These are phyloP conservation scores for Beauveria australis DNA, from an alignment of 2,329 filamentous ascomycete genomes.

Conservation along the genomic window DNA sequence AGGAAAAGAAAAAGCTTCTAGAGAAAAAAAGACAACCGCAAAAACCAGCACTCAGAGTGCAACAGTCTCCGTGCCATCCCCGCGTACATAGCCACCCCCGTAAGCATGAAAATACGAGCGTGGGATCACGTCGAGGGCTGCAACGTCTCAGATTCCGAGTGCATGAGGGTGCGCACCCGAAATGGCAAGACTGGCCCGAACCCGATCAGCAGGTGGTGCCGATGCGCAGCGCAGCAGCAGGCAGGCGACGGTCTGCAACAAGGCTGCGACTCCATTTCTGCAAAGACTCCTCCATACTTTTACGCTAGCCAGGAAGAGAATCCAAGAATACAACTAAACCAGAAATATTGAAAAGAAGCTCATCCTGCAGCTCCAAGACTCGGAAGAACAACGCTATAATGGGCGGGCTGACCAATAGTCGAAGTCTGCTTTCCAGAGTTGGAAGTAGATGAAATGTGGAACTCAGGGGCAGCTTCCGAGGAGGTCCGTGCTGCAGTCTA, in stretches of 20 bases:
- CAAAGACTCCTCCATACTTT: background rate
- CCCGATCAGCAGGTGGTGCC: background rate
- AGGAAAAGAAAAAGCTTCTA: background rate
- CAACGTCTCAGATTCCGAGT: slow-evolving; percentile 6
- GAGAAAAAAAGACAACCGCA: background rate
- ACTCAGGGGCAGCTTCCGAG: background rate
- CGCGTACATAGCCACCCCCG: slow-evolving; percentile 8
- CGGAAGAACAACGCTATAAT: background rate
- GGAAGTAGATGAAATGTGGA: slow-evolving; percentile 9
- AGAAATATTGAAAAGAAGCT: background rate
- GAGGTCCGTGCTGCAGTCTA: background rate
- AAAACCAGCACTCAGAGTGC: background rate
- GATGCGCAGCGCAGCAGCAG: background rate
- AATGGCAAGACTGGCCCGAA: background rate
- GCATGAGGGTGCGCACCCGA: background rate
- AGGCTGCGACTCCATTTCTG: background rate
- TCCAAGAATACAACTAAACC: background rate
- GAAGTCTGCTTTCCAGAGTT: background rate
- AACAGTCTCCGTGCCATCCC: background rate
- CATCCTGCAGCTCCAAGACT: background rate
- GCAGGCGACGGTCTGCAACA: background rate
- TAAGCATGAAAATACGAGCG: slow-evolving; percentile 1
- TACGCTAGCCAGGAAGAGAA: background rate
- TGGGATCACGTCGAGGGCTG: background rate
- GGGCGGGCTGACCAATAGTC: background rate